Conservation (phyloP, 2,329 filamentous ascomycete genomes). For the Claviceps maximensis region DNA sequence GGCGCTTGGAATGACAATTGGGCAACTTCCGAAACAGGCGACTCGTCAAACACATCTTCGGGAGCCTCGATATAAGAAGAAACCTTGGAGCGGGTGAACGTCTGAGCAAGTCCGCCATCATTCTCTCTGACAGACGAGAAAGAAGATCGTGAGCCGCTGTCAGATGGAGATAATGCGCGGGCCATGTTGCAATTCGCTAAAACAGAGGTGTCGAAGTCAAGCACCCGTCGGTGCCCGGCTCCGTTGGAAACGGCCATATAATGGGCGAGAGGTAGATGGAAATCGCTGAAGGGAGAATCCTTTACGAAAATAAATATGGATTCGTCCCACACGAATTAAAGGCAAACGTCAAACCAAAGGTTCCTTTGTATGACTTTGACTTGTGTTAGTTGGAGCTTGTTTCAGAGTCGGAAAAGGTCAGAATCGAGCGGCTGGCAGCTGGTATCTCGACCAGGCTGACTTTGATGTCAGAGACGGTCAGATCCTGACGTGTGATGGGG, state of each 20-base stretch:
- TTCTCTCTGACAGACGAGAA: constrained; percentile 51
- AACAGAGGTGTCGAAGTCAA: constrained; percentile 22
- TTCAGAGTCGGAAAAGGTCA: background rate
- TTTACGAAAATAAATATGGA: background rate
- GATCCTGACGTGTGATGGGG: background rate
- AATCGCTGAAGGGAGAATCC: background rate
- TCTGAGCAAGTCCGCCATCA: constrained; percentile 45
- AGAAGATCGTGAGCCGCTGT: constrained; percentile 35
- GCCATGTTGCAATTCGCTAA: constrained; percentile 25
- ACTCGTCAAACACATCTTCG: constrained; percentile 40
- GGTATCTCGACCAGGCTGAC: background rate
- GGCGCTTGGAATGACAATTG: constrained; percentile 36
- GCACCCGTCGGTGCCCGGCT: constrained; percentile 15
- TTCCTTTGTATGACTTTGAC: background rate
- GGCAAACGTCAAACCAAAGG: background rate
- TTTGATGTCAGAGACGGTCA: constrained; percentile 1
- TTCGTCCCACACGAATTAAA: background rate
- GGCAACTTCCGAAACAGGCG: constrained; percentile 28
- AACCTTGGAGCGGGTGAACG: constrained; percentile 49
- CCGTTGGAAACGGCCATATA: constrained; percentile 17
- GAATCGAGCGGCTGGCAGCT: background rate
- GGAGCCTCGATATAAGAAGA: constrained; percentile 40
- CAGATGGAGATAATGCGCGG: constrained; percentile 23
- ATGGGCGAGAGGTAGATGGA: background rate
- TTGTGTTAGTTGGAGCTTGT: background rate